Evolutionary conservation across 2,329 filamentous ascomycete species (phyloP).

Genomic region (Botrytis pseudocinerea): DNA sequence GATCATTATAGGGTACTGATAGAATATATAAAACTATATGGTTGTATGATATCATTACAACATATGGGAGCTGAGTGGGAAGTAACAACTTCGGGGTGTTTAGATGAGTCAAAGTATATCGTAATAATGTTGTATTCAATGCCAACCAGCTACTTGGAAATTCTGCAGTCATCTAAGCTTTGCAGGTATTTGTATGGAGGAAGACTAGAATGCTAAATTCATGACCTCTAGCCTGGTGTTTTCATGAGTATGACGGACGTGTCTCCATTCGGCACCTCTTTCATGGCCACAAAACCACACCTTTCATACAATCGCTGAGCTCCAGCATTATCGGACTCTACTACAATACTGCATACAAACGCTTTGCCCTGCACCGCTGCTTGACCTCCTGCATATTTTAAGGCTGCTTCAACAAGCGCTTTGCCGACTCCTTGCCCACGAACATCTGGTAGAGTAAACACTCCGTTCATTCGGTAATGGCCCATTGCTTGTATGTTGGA

Average conservation of each 20-base stretch:
- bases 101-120: neutral
- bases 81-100: neutral
- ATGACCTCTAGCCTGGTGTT: neutral
- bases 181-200: neutral
- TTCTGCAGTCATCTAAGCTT: neutral
- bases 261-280: slow-evolving; percentile 26
- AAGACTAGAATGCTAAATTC: neutral
- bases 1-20: neutral
- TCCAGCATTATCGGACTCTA: slow-evolving; percentile 41
- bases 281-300: slow-evolving; percentile 41
- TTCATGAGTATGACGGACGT: slow-evolving; percentile 30
- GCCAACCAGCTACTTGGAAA: neutral
- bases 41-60: neutral
- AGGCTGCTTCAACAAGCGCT: slow-evolving; percentile 39
- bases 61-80: neutral
- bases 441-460: slow-evolving; percentile 44
- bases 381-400: slow-evolving; percentile 36
- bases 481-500: slow-evolving; percentile 15
- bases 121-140: neutral
- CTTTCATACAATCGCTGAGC: slow-evolving; percentile 43
- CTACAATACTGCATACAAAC: slow-evolving; percentile 41
- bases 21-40: neutral
- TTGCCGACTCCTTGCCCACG: slow-evolving; percentile 43
- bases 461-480: slow-evolving; percentile 43
- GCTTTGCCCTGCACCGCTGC: slow-evolving; percentile 30